Percentiles rank a stretch among this genome's conserved stretches.
Evolutionary conservation across 345 rosid genomes (phyloP).

Genomic region (Heritiera littoralis): DNA sequence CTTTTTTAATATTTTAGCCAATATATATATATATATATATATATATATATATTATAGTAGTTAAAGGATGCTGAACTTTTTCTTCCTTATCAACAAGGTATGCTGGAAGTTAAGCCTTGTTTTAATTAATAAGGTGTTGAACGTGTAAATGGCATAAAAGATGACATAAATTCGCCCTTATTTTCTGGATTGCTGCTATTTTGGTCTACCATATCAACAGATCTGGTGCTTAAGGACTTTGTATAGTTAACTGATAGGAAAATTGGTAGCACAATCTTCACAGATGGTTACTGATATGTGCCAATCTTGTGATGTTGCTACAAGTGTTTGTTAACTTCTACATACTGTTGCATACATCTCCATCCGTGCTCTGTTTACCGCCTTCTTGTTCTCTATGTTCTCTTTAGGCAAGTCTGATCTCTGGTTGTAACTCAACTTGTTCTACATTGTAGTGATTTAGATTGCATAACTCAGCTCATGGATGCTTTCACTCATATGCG

Average conservation of each 20-base stretch:
- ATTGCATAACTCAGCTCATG: neutral
- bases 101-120: conserved; percentile 2
- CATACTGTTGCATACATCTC: neutral
- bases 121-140: neutral
- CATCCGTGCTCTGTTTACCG: neutral
- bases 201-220: neutral
- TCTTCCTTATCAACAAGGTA: neutral
- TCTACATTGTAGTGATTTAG: neutral
- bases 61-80: neutral
- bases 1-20: too few relatives aligned
- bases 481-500: neutral
- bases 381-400: neutral
- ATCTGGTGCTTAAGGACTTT: neutral
- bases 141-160: neutral
- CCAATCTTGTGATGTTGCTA: neutral
- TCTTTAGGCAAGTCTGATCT: neutral
- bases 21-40: too few relatives aligned
- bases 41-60: neutral
- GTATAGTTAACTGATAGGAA: neutral
- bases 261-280: neutral
- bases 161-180: conserved; percentile 18
- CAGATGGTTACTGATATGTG: neutral
- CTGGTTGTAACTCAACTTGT: neutral
- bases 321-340: neutral
- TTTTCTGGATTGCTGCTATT: neutral